Conservation (phyloP, 352 stramenopile genomes). For the Phytophthora cactorum region DNA sequence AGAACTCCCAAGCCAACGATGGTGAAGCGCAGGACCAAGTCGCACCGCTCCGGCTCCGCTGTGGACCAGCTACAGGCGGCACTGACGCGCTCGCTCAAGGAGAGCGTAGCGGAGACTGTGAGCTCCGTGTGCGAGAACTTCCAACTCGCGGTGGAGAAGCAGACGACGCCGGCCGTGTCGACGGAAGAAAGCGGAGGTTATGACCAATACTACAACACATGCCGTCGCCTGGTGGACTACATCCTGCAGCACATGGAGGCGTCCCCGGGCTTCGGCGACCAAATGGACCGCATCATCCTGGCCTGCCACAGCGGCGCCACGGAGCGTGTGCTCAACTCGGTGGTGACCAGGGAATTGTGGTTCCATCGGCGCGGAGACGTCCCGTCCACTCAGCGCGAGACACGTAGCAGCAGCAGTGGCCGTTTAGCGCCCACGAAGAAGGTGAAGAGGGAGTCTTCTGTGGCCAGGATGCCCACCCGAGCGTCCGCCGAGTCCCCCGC, state of each 20-base stretch:
- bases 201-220: conserved; percentile 64
- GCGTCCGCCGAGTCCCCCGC: conserved; percentile 23
- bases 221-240: conserved; percentile 64
- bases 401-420: conserved; percentile 7
- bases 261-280: conserved; percentile 38
- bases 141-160: conserved; percentile 23
- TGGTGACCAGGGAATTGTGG: conserved; percentile 76
- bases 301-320: conserved; percentile 66
- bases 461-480: conserved; percentile 5
- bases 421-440: conserved; percentile 22
- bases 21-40: conserved; percentile 35
- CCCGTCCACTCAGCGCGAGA: conserved; percentile 5
- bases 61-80: conserved; percentile 42
- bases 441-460: conserved; percentile 17
- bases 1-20: conserved; percentile 13
- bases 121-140: conserved; percentile 57
- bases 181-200: conserved; percentile 43
- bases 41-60: conserved; percentile 14
- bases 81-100: conserved; percentile 51
- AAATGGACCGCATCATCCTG: conserved; percentile 80
- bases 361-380: conserved; percentile 39
- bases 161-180: neutral
- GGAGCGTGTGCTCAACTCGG: conserved; percentile 50
- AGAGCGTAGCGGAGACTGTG: conserved; percentile 58
- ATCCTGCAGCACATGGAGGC: conserved; percentile 70